Percentiles rank a stretch among this genome's conserved stretches.
Evolutionary conservation across 345 rosid genomes (phyloP).

Genomic region (Brassica carinata): DNA sequence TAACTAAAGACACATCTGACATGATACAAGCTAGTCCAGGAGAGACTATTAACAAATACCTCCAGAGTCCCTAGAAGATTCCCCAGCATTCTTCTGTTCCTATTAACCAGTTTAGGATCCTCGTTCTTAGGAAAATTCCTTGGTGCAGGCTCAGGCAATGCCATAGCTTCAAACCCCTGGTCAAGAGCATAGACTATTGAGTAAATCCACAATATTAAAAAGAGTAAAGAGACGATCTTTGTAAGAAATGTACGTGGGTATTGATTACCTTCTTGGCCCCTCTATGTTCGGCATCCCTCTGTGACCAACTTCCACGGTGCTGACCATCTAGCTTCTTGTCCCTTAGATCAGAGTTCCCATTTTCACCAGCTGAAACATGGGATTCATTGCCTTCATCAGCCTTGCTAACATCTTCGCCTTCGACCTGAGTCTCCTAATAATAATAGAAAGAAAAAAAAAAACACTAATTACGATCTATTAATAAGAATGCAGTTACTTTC

Average conservation of each 20-base stretch:
- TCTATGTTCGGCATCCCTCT: conserved; percentile 65
- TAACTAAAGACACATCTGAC: conserved; percentile 6
- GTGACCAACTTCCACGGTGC: conserved; percentile 52
- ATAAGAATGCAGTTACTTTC: conserved; percentile 16
- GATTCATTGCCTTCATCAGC: conserved; percentile 45
- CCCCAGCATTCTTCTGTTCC: conserved; percentile 96
- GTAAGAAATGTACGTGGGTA: neutral
- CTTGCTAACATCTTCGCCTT: conserved; percentile 69
- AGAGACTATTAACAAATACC: conserved; percentile 49
- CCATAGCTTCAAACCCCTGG: conserved; percentile 55
- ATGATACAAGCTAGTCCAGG: conserved; percentile 11
- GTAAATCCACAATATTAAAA: neutral
- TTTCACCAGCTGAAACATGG: conserved; percentile 38
- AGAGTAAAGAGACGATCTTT: conserved; percentile 5
- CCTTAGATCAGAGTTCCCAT: conserved; percentile 35
- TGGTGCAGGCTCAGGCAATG: conserved; percentile 66
- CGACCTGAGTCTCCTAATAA: conserved; percentile 40
- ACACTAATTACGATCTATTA: neutral
- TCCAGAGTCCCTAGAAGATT: conserved; percentile 96
- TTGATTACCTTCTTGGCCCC: conserved; percentile 50
- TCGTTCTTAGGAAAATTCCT: conserved; percentile 88
- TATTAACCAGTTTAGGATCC: conserved; percentile 86
- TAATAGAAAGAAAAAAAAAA: neutral
- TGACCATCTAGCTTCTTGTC: conserved; percentile 45
- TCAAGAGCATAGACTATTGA: conserved; percentile 17